Base-by-base conservation (phyloP, 2,329 filamentous ascomycete genomes). In the Colletotrichum nymphaeae region DNA sequence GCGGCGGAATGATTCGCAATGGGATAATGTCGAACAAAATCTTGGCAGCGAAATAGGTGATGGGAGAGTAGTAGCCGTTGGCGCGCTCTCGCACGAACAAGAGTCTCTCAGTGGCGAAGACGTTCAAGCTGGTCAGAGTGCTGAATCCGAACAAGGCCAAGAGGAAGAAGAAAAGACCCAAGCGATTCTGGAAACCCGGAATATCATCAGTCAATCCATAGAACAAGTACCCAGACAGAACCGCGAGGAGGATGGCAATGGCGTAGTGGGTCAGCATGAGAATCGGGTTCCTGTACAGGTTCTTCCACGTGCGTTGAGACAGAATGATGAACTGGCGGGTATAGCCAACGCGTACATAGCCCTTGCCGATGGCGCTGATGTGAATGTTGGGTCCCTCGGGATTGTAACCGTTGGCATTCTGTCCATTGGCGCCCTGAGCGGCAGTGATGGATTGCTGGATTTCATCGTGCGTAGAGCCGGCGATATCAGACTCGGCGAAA, bases 221-320 rank as follows among this genome's bases (percentile, higher is more conserved):
- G 86, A 98, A 99, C 14, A 99, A 89, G 83, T 94, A 98, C 4
- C 97, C 97, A 2, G 96, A 95, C 71, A 99, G 93, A 5, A 98
- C 96, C 1, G 95, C 97, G 6, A 99, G 89, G 0, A 98, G 85
- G 74, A 99, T 98, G 8, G 97, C 95, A 77, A 98, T 98, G 49
- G 97, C 97, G 80, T 98, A 99, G 84, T 99, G 97, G 0, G 95
- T 98, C 71, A 99, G 89, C 97, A 99, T 99, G 73, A 99, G 87
- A 90, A 98, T 95, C 1, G 97, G 97, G 81, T 99, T 98, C 70
- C 97, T 92, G 86, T 99, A 98, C 7, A 99, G 88, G 80, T 99
- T 99, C 80, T 94, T 95, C 96, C 96, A 99, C 0, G 97, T 99
- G 58, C 97, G 91, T 78, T 92, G 89, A 0, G 96, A 97, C 14